Evolutionary conservation across 148 eudicot genomes (phyloP).

Genomic region (Beta vulgaris): DNA sequence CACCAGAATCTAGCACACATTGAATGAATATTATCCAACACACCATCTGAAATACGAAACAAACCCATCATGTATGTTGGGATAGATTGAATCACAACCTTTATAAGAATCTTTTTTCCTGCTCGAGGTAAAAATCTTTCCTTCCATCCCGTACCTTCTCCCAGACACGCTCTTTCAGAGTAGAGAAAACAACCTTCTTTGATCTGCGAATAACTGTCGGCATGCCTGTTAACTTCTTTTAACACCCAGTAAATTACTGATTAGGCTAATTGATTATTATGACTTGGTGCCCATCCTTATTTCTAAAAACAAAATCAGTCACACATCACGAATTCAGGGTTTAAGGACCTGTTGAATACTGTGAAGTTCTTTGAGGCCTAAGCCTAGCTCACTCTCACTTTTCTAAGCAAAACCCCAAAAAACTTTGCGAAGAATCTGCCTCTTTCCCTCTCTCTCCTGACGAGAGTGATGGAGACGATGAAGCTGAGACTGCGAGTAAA

Average conservation of each 20-base stretch:
- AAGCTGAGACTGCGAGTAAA: slow-evolving; percentile 47
- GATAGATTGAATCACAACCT: neutral
- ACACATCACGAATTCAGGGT: neutral
- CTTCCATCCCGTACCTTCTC: neutral
- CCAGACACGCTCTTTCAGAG: neutral
- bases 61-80: too few species aligned
- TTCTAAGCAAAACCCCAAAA: neutral
- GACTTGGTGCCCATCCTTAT: neutral
- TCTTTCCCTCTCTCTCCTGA: slow-evolving; percentile 3
- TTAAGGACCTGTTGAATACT: too few species aligned
- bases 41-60: neutral
- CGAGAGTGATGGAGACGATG: slow-evolving; percentile 30
- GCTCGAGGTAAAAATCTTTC: neutral
- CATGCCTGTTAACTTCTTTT: too few species aligned
- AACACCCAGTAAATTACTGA: too few species aligned
- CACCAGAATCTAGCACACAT: neutral
- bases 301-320: neutral
- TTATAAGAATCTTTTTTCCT: neutral
- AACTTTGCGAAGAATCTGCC: neutral
- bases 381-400: neutral
- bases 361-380: too few species aligned
- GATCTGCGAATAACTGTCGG: neutral
- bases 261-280: too few species aligned
- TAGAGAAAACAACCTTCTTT: neutral
- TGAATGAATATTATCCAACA: neutral